Conservation (phyloP, 106 monocot genomes). For the Dioscorea zingiberensis region DNA sequence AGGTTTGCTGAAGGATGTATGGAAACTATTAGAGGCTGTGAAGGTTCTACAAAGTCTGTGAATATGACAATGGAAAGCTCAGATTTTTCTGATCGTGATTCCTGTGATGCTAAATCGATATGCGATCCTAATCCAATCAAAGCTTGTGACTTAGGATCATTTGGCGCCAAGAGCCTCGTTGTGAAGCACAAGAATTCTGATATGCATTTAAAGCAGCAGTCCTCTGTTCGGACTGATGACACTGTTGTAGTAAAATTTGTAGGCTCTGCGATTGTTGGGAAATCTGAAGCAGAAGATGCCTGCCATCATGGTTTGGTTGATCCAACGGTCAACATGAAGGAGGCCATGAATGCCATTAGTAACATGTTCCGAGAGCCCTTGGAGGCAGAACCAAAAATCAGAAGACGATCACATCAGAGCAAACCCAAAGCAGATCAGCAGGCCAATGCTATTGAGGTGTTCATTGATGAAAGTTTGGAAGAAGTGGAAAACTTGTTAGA, state of each 20-base stretch:
- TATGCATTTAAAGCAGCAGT: background rate
- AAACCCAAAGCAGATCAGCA: constrained; percentile 20
- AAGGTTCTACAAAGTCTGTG: background rate
- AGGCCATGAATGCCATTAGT: constrained; percentile 57
- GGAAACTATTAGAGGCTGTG: background rate
- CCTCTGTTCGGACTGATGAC: constrained; percentile 27
- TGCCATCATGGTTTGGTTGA: constrained; percentile 74
- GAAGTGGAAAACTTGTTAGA: constrained; percentile 3
- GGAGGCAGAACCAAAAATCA: constrained; percentile 39
- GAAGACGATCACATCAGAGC: constrained; percentile 24
- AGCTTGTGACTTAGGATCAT: background rate
- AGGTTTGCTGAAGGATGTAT: background rate
- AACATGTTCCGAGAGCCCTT: constrained; percentile 64
- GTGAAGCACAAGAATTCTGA: constrained; percentile 3
- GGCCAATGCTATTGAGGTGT: constrained; percentile 31
- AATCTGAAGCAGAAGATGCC: constrained; percentile 54
- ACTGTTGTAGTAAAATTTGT: constrained; percentile 66
- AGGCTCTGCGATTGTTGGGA: constrained; percentile 63
- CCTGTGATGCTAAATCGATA: too few relatives aligned
- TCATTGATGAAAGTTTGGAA: constrained; percentile 36
- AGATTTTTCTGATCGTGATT: background rate
- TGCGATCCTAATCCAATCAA: background rate
- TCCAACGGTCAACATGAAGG: constrained; percentile 70
- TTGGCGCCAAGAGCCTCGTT: background rate
- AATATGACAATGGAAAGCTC: background rate